Evolutionary conservation across 1,284 basidiomycete genomes (phyloP).

Genomic region (Omphalotus olearius): DNA sequence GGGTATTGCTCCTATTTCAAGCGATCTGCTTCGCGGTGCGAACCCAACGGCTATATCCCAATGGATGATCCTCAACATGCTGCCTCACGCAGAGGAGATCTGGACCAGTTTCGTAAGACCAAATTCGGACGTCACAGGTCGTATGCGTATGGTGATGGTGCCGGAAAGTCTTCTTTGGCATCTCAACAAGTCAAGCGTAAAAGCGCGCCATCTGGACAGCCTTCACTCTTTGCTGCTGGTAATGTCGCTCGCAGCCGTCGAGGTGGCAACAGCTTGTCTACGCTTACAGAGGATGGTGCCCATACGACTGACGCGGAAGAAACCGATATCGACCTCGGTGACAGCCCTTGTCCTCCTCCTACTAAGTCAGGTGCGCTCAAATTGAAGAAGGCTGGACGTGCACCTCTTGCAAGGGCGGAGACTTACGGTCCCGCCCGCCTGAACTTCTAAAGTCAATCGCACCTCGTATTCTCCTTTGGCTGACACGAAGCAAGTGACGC

Average conservation of each 20-base stretch:
- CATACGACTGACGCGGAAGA: conserved; percentile 58
- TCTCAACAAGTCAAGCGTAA: conserved; percentile 51
- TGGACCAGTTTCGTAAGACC: conserved; percentile 88
- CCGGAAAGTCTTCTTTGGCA: conserved; percentile 31
- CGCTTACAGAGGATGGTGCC: conserved; percentile 60
- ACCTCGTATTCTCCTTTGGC: background rate
- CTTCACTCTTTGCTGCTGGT: conserved; percentile 61
- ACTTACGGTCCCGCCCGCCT: conserved; percentile 59
- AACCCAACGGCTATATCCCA: conserved; percentile 79
- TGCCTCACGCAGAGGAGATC: conserved; percentile 74
- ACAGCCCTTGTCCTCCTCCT: conserved; percentile 78
- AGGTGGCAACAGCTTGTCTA: conserved; percentile 41
- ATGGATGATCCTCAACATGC: conserved; percentile 94
- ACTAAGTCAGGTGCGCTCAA: conserved; percentile 50
- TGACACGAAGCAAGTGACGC: background rate
- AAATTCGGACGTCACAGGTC: conserved; percentile 85
- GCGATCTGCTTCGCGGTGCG: conserved; percentile 63
- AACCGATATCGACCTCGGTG: conserved; percentile 70
- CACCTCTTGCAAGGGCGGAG: conserved; percentile 52
- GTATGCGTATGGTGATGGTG: conserved; percentile 78
- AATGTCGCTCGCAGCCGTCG: conserved; percentile 59
- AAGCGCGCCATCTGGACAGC: conserved; percentile 50
- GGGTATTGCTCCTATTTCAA: conserved; percentile 91
- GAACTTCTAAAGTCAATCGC: conserved; percentile 27
- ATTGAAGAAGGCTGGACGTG: conserved; percentile 45